Base-by-base conservation (phyloP, 1,284 basidiomycete genomes). In the Termitomyces sp. region DNA sequence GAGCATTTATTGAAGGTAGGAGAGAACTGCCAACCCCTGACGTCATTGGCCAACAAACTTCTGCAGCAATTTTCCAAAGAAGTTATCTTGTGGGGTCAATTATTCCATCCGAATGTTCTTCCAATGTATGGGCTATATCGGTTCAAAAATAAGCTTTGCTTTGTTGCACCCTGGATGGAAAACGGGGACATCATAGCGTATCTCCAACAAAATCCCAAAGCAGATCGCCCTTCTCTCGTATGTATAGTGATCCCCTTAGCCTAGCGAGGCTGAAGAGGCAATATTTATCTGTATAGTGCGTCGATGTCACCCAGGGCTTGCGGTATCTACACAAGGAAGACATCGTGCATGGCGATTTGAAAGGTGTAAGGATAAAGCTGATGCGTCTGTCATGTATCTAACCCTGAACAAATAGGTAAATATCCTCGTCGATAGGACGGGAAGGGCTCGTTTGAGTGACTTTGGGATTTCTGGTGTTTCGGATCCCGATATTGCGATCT, bases 161-260 rank as follows among this genome's bases (percentile, higher is more conserved):
- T 64, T 1, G 57, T 62, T 9, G 60, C 61, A 6, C 61, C 62
- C 6, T 62, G 61, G 62, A 62, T 61, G 60, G 60, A 58, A 21
- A 58, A 63, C 15, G 62, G 63, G 0, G 57, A 59, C 31, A n/a
- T 64, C n/a, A 21, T 7, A 6, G 30, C 36, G 5, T 63, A 60
- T 33, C 30, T 62, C 1, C 46, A 59, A 44, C 28, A 40, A 2
- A 50, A 58, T 17, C 2, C 24, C 8, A 15, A 28, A 9, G 42
- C 26, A 3, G 42, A 43, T 28, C 19, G 39, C 0, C 10, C 4
- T 13, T 24, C 12, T n/a, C n/a, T n/a, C n/a, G n/a, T n/a, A n/a
- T n/a, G n/a, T n/a, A n/a, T n/a, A n/a, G n/a, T n/a, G n/a, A n/a
- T n/a, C n/a, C n/a, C n/a, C n/a, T n/a, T n/a, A n/a, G n/a, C n/a